Conservation (phyloP, 2,329 filamentous ascomycete genomes). For the Trichoderma arundinaceum region DNA sequence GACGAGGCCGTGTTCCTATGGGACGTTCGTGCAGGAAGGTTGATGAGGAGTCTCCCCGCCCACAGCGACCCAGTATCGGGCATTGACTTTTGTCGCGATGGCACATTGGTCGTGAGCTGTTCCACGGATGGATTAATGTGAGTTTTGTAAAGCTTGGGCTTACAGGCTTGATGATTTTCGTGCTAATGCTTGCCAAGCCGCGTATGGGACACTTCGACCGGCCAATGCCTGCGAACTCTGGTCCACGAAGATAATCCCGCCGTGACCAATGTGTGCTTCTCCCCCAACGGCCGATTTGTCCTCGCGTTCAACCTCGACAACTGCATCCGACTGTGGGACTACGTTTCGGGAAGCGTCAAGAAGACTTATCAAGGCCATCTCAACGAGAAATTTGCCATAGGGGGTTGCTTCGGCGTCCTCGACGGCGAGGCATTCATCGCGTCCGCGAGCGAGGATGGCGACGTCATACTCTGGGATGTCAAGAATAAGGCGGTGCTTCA, state of each 20-base stretch:
- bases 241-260: constrained; percentile 96
- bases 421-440: constrained; percentile 66
- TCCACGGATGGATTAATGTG: constrained; percentile 88
- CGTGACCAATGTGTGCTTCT: constrained; percentile 88
- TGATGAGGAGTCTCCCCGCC: constrained; percentile 90
- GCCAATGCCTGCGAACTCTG: constrained; percentile 91
- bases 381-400: constrained; percentile 85
- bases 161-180: background rate
- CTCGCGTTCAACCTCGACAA: constrained; percentile 91
- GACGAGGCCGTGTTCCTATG: constrained; percentile 97
- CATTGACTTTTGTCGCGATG: constrained; percentile 91
- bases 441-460: constrained; percentile 86
- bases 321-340: constrained; percentile 92
- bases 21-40: constrained; percentile 85
- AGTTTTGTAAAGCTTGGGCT: constrained; percentile 41
- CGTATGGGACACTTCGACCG: constrained; percentile 94
- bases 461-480: constrained; percentile 88
- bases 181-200: constrained; percentile 55
- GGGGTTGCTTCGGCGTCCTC: constrained; percentile 76
- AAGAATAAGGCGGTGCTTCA: constrained; percentile 83
- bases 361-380: constrained; percentile 96
- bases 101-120: constrained; percentile 89
- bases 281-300: constrained; percentile 91
- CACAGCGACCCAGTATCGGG: constrained; percentile 94
- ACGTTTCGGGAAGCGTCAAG: constrained; percentile 85